Conservation (phyloP, 2,329 filamentous ascomycete species). For the Aspergillus caelatus region DNA sequence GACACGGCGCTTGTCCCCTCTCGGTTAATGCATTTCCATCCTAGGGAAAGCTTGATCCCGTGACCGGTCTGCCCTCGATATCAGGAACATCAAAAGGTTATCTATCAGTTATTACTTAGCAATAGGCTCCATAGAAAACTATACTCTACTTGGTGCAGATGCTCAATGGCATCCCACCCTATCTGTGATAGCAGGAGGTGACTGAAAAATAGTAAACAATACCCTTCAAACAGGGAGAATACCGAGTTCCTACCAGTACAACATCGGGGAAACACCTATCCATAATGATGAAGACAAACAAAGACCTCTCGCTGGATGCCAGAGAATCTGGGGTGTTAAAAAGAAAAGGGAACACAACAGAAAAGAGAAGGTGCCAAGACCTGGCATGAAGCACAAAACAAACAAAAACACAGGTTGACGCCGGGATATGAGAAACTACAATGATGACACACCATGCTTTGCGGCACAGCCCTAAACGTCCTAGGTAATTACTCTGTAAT, state of each 20-base stretch:
- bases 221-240: not conserved
- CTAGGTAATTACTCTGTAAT: conserved; percentile 13
- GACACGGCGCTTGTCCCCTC: conserved; percentile 24
- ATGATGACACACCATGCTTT: conserved; percentile 11
- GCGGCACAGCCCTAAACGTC: not conserved
- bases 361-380: conserved; percentile 6
- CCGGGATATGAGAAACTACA: conserved; percentile 11
- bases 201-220: not conserved
- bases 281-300: not conserved
- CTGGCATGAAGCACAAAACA: conserved; percentile 15
- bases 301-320: not conserved
- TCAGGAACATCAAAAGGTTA: not conserved
- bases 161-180: not conserved
- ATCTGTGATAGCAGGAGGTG: not conserved
- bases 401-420: conserved; percentile 9
- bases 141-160: not conserved
- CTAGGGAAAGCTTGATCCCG: conserved; percentile 33
- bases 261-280: not conserved
- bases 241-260: not conserved
- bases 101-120: not conserved
- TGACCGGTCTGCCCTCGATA: conserved; percentile 31
- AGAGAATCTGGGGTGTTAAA: not conserved
- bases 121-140: not conserved
- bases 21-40: conserved; percentile 24
- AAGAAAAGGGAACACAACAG: not conserved